A percentile compares a stretch with the other conserved stretches of the same genome.
Conservation (phyloP, 2,329 filamentous ascomycete species). For the Aspergillus nomiae region DNA sequence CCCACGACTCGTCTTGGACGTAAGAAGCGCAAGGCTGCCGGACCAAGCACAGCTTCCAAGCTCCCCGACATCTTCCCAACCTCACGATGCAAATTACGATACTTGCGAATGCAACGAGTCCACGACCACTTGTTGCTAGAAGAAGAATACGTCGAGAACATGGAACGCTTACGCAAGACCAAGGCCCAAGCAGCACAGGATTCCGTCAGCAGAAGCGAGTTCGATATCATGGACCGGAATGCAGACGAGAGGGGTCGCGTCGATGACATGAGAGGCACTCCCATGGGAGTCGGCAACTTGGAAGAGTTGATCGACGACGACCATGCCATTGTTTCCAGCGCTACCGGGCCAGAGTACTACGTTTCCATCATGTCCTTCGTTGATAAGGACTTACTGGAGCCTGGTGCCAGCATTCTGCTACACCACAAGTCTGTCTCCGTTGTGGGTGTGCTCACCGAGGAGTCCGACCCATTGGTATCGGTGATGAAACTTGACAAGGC, state of each 20-base stretch:
- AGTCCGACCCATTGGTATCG: conserved; percentile 90
- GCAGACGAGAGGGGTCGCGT: conserved; percentile 94
- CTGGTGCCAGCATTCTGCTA: conserved; percentile 89
- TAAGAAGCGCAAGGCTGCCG: conserved; percentile 96
- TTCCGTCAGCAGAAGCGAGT: conserved; percentile 61
- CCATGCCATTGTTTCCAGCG: conserved; percentile 96
- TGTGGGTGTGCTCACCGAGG: conserved; percentile 94
- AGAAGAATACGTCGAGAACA: conserved; percentile 98
- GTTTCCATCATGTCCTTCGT: conserved; percentile 99
- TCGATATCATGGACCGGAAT: conserved; percentile 80
- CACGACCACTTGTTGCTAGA: conserved; percentile 96
- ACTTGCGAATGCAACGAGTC: conserved; percentile 96
- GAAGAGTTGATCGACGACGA: conserved; percentile 99
- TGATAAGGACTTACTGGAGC: conserved; percentile 96
- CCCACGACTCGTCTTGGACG: conserved; percentile 95
- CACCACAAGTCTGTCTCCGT: conserved; percentile 99
- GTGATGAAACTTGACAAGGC: conserved; percentile 99
- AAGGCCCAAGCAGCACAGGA: conserved; percentile 68
- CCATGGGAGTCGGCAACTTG: conserved; percentile 96
- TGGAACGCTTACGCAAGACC: conserved; percentile 90
- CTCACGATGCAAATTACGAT: conserved; percentile 93
- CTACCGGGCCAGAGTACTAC: conserved; percentile 97
- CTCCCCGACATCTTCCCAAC: conserved; percentile 92
- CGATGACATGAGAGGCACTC: conserved; percentile 97
- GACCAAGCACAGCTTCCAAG: conserved; percentile 92